Evolutionary conservation across 768 basidiomycete genomes (phyloP).

Genomic region (Naganishia vishniacii): DNA sequence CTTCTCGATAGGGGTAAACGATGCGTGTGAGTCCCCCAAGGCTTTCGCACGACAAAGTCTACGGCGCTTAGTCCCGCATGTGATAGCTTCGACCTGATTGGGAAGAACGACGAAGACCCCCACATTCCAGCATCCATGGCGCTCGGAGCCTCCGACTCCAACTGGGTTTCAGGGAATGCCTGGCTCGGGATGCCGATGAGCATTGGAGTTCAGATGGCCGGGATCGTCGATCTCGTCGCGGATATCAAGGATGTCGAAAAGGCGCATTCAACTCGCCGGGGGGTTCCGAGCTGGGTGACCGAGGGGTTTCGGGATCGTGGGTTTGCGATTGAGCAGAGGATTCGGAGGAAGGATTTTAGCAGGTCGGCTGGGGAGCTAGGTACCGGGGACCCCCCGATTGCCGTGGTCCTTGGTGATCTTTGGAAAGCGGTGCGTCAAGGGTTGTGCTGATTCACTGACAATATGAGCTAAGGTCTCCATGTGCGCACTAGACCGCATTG

Average conservation of each 20-base stretch:
- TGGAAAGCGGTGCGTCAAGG: conserved; percentile 19
- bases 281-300: not conserved
- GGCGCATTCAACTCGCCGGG: not conserved
- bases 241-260: conserved; percentile 18
- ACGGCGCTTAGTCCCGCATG: too few relatives aligned
- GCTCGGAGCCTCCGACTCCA: conserved; percentile 7
- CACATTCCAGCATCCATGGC: conserved; percentile 6
- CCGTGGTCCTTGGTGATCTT: conserved; percentile 2
- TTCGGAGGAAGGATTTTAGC: conserved; percentile 10
- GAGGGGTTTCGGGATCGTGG: conserved; percentile 7
- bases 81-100: conserved; percentile 10
- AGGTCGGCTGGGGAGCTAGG: not conserved
- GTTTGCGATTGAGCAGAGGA: conserved; percentile 16
- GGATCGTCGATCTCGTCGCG: conserved; percentile 11
- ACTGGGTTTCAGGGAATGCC: conserved; percentile 6
- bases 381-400: not conserved
- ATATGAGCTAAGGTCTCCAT: not conserved
- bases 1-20: conserved; percentile 4
- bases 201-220: not conserved
- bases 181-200: conserved; percentile 14
- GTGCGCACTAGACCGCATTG: not conserved
- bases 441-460: not conserved
- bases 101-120: conserved; percentile 8
- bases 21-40: conserved; percentile 4
- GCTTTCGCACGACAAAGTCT: too few relatives aligned